Evolutionary conservation across 805 yeast genomes (phyloP).

Genomic region (Saccharomycopsis schoenii): DNA sequence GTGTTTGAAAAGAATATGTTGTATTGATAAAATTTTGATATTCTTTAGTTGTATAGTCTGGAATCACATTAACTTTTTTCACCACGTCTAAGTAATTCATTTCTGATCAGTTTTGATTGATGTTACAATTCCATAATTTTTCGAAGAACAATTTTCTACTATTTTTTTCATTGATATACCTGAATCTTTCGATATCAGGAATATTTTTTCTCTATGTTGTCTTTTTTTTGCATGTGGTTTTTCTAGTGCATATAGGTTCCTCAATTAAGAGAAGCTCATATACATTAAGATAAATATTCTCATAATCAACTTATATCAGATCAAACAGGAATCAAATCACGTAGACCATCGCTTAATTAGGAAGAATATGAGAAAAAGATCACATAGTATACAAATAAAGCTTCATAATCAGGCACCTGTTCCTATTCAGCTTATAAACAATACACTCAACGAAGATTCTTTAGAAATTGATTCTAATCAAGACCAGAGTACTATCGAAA

Average conservation of each 20-base stretch:
- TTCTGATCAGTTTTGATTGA: not conserved
- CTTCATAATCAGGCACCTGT: conserved; percentile 12
- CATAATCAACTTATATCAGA: too few relatives aligned
- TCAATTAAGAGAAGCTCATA: too few relatives aligned
- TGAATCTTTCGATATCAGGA: too few relatives aligned
- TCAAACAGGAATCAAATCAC: too few relatives aligned
- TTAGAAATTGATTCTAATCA: not conserved
- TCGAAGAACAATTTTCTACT: not conserved
- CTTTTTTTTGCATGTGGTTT: too few relatives aligned
- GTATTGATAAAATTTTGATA: conserved; percentile 5
- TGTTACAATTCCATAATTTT: not conserved
- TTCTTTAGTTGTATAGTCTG: conserved; percentile 18
- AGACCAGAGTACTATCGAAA: not conserved
- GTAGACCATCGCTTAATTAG: too few relatives aligned
- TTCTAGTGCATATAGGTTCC: too few relatives aligned
- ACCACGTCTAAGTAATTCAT: conserved; percentile 19
- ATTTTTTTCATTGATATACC: too few relatives aligned
- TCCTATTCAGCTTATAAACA: conserved; percentile 7
- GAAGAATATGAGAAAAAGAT: conserved; percentile 2
- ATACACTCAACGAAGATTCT: not conserved
- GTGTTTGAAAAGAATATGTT: conserved; percentile 25
- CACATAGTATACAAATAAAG: conserved; percentile 2
- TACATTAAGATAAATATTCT: too few relatives aligned
- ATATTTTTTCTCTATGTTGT: too few relatives aligned
- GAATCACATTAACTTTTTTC: conserved; percentile 25